Conservation (phyloP, 2,329 filamentous ascomycete genomes). For the Arthrobotrys iridis region DNA sequence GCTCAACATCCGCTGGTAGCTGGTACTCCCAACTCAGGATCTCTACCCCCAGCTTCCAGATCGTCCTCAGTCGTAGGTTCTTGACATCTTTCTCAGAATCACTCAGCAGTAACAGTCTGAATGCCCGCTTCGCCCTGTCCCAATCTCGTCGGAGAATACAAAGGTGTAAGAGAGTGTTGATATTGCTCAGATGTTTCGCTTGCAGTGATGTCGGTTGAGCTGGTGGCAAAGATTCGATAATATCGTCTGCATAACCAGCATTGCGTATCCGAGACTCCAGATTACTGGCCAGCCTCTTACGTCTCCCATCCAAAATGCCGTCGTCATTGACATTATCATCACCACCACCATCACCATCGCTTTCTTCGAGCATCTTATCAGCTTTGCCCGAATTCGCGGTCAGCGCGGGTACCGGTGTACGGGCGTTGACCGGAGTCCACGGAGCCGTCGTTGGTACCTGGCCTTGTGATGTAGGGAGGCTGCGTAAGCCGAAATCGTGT, state of each 20-base stretch:
- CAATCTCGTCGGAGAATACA: slow-evolving; percentile 56
- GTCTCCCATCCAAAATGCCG: slow-evolving; percentile 6
- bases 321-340: slow-evolving; percentile 10
- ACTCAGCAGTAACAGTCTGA: slow-evolving; percentile 55
- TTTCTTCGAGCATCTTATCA: not conserved
- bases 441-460: slow-evolving; percentile 11
- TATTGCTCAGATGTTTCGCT: slow-evolving; percentile 53
- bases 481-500: slow-evolving; percentile 37
- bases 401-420: slow-evolving; percentile 29
- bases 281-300: slow-evolving; percentile 19
- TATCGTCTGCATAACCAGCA: slow-evolving; percentile 37
- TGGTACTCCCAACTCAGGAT: slow-evolving; percentile 52
- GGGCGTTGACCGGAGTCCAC: slow-evolving; percentile 30
- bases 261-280: slow-evolving; percentile 44
- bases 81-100: slow-evolving; percentile 35
- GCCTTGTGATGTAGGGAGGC: slow-evolving; percentile 8
- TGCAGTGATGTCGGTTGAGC: slow-evolving; percentile 47
- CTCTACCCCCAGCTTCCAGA: slow-evolving; percentile 57
- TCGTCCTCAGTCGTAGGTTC: slow-evolving; percentile 46
- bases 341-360: not conserved
- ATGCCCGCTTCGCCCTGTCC: slow-evolving; percentile 56
- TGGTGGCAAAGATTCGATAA: slow-evolving; percentile 46
- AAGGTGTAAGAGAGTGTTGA: slow-evolving; percentile 56
- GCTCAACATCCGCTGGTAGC: not conserved
- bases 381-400: not conserved